Conservation (phyloP, 2,329 filamentous ascomycete genomes). For the Ceratocystis alfenasii region DNA sequence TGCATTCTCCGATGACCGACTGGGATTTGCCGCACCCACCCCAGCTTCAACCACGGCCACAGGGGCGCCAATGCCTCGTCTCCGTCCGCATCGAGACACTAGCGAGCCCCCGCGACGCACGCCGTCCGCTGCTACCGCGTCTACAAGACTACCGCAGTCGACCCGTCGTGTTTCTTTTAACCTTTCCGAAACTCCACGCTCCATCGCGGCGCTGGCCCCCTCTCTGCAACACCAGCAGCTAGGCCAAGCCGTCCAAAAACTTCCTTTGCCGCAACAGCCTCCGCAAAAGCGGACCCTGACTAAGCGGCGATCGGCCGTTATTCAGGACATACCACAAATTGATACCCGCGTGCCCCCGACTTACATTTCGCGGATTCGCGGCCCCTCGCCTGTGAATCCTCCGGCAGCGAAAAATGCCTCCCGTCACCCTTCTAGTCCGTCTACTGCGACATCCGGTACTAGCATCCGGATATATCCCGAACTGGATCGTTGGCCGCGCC, state of each 20-base stretch:
- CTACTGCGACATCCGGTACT: neutral
- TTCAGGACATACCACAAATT: slow-evolving; percentile 13
- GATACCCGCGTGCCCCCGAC: slow-evolving; percentile 14
- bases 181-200: slow-evolving; percentile 14
- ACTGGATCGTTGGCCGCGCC: slow-evolving; percentile 20
- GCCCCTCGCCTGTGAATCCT: neutral
- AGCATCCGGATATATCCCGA: slow-evolving; percentile 19
- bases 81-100: slow-evolving; percentile 7
- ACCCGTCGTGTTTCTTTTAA: slow-evolving; percentile 13
- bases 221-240: neutral
- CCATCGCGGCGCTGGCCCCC: neutral
- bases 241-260: neutral
- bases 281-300: neutral
- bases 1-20: neutral
- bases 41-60: neutral
- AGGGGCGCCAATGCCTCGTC: neutral
- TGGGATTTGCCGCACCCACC: neutral
- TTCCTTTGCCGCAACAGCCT: slow-evolving; percentile 1
- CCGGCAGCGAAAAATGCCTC: neutral
- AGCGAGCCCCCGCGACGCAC: slow-evolving; percentile 7
- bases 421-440: neutral
- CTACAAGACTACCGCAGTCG: slow-evolving; percentile 9
- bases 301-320: slow-evolving; percentile 11
- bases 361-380: neutral
- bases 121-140: slow-evolving; percentile 1